Percentiles rank a stretch among this genome's conserved stretches.
phyloP scores from a whole-genome alignment of 352 stramenopile species.

The Pythium aquatile region DNA sequence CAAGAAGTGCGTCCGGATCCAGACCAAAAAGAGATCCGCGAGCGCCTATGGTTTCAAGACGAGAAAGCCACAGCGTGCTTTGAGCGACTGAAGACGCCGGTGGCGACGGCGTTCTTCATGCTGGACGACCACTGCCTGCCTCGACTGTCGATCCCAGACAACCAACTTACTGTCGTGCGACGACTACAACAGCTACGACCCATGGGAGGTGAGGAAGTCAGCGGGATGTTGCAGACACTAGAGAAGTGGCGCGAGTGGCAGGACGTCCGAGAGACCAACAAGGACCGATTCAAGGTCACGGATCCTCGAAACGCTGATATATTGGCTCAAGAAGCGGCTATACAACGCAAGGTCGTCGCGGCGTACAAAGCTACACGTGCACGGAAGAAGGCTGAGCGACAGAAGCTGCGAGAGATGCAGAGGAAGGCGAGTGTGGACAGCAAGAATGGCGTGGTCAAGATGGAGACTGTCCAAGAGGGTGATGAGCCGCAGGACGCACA shows the following conservation, averaged over 20 bases:
- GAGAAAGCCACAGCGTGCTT: slow-evolving; percentile 37
- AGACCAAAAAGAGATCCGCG: not conserved
- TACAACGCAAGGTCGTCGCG: slow-evolving; percentile 70
- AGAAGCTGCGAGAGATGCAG: slow-evolving; percentile 50
- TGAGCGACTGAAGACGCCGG: slow-evolving; percentile 30
- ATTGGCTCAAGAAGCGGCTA: slow-evolving; percentile 42
- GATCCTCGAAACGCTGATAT: slow-evolving; percentile 54
- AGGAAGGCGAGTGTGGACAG: slow-evolving; percentile 25
- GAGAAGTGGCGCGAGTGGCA: slow-evolving; percentile 52
- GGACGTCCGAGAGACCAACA: slow-evolving; percentile 48
- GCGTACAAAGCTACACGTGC: slow-evolving; percentile 64
- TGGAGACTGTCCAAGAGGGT: slow-evolving; percentile 70
- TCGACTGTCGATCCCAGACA: slow-evolving; percentile 1
- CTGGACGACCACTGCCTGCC: slow-evolving; percentile 30
- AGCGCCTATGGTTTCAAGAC: slow-evolving; percentile 39
- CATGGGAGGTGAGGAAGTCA: slow-evolving; percentile 31
- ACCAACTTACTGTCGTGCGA: slow-evolving; percentile 48
- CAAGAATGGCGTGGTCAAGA: slow-evolving; percentile 29
- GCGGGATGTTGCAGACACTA: slow-evolving; percentile 40
- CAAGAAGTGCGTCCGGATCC: slow-evolving; percentile 23
- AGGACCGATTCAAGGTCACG: slow-evolving; percentile 62
- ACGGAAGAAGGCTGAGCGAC: slow-evolving; percentile 58
- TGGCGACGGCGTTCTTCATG: slow-evolving; percentile 47
- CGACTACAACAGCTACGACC: slow-evolving; percentile 47
- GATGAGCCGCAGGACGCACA: slow-evolving; percentile 36